Evolutionary conservation across 148 eudicot genomes (phyloP), one percentile per base, ranked within the genome.

Genomic region (Arctostaphylos glauca): DNA sequence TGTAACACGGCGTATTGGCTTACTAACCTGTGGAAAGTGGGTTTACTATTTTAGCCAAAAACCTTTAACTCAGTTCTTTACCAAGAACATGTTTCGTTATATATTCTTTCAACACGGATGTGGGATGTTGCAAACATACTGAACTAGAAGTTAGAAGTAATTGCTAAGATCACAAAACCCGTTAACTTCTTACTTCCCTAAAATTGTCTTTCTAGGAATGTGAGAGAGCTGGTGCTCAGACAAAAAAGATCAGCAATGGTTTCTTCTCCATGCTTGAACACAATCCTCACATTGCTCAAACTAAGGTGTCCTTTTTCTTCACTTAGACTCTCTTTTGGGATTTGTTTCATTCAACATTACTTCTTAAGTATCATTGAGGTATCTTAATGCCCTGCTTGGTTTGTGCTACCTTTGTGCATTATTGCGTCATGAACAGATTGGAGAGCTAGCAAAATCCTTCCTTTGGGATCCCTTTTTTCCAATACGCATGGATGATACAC

Each of bases 381-480:
- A n/a, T n/a, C 15, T 75, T 6, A 75, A 44, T 43, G 59, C 41
- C n/a, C 41, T 76, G 78, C 50, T 76, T 76, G 78, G 16, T 50
- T 50, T 23, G 38, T 52, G 59, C 59, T 73, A 47, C 48, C 6
- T 18, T 73, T 71, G 21, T 71, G 49, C 10, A 73, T 8, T 47
- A 47, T 47, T 38, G 23, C 21, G 41, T 78, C 9, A 10, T 43
- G 59, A 49, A 72, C 82, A 90, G 92, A 82, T 88, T 19, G 87
- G 85, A 68, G 93, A 89, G 75, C 84, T 90, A 68, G 90, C 91
- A 49, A 89, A 84, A 84, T 87, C 82, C 19, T 90, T 87, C 82
- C 67, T 89, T 4, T 87, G 90, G 91, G 87, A 90, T 53, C 86
- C 89, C 8, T 87, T 87, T 81, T 86, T 90, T 56, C 91, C 92